A percentile compares a stretch with the other conserved stretches of the same genome.
Conservation (phyloP, 2,329 filamentous ascomycete species). For the Monilinia laxa region DNA sequence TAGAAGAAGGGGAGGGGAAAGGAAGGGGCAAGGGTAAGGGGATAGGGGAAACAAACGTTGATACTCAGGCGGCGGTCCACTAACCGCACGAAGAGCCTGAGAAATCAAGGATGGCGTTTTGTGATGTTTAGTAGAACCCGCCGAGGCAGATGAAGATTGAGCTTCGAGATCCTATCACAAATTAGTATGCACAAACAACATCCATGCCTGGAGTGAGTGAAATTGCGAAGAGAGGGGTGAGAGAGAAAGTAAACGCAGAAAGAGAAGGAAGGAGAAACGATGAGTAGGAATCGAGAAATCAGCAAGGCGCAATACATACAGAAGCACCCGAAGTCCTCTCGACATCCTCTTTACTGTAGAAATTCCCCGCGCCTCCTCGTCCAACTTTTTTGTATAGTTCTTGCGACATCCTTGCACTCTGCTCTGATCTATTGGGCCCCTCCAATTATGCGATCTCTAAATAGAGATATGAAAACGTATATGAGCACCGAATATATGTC, state of each 20-base stretch:
- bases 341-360: constrained; percentile 53
- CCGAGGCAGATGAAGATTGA: constrained; percentile 26
- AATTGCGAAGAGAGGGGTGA: too few relatives aligned
- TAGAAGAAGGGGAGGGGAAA: neutral
- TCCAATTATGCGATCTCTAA: neutral
- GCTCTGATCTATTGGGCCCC: neutral
- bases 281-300: too few relatives aligned
- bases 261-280: too few relatives aligned
- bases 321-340: constrained; percentile 37
- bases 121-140: neutral
- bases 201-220: too few relatives aligned
- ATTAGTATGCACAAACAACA: neutral
- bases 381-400: constrained; percentile 49
- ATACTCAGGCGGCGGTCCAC: constrained; percentile 39
- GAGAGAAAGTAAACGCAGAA: too few relatives aligned
- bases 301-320: neutral
- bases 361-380: constrained; percentile 65
- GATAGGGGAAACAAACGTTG: constrained; percentile 29
- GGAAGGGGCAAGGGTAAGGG: neutral
- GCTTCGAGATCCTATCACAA: constrained; percentile 43
- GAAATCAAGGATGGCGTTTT: neutral
- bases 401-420: constrained; percentile 7
- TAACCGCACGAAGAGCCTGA: neutral
- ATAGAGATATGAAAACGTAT: neutral
- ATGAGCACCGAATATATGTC: too few relatives aligned